These are phyloP conservation scores for Exobasidium rhododendri DNA, from an alignment of 1,284 basidiomycete species.

Conservation along the genomic window DNA sequence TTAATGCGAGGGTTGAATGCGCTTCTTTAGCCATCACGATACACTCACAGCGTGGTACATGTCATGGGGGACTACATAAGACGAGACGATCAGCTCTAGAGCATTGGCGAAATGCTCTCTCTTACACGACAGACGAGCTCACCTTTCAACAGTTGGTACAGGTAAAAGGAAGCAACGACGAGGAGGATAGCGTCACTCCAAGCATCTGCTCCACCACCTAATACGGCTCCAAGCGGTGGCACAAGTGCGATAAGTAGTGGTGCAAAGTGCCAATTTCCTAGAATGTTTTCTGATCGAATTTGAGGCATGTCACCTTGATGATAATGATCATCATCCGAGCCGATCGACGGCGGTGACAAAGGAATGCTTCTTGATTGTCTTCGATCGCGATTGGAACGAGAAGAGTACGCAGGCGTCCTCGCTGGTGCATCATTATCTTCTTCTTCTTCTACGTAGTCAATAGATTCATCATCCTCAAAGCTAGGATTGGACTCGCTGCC, in stretches of 20 bases:
- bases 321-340: constrained; percentile 58
- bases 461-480: neutral
- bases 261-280: constrained; percentile 45
- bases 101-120: neutral
- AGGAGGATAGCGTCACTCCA: constrained; percentile 56
- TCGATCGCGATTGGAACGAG: neutral
- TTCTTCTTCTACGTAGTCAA: neutral
- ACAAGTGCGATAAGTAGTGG: constrained; percentile 42
- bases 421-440: neutral
- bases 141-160: constrained; percentile 40
- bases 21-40: no score
- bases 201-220: constrained; percentile 53
- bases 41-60: constrained; percentile 40
- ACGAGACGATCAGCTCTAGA: neutral
- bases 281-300: constrained; percentile 11
- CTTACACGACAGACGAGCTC: neutral
- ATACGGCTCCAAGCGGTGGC: constrained; percentile 37
- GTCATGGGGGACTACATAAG: constrained; percentile 47
- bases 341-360: constrained; percentile 20
- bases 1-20: constrained; percentile 25
- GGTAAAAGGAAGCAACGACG: constrained; percentile 54
- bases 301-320: neutral
- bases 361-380: neutral
- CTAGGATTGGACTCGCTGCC: neutral
- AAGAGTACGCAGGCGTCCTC: neutral